Base-by-base conservation (phyloP, 352 stramenopile species). In the Nothophytophthora sp. region DNA sequence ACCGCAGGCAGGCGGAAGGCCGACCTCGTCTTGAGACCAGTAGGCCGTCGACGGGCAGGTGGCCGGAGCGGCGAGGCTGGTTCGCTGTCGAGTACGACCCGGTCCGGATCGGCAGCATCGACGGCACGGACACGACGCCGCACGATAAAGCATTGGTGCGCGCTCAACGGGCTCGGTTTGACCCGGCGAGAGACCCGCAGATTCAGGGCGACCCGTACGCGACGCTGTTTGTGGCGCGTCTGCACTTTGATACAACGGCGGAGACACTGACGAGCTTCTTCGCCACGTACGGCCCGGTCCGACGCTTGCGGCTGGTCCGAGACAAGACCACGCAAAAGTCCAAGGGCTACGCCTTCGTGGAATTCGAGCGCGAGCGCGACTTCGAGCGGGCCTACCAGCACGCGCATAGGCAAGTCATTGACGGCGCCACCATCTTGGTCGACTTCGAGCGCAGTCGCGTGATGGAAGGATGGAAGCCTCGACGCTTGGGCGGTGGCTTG, bases 391-490 rank as follows among this genome's bases (percentile, higher is more conserved):
- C 84, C 7, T 92, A 91, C 42, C 56, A 61, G 28, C 50, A 67
- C 10, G 63, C 73, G n/a, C 74, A 94, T 50, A 60, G 68, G 18
- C 66, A 60, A 0, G 58, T 70, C 33, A 64, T 92, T 34, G 84
- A 94, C 36, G 81, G 76, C 4, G 75, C 64, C 30, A 49, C 49
- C 0, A 76, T 94, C 20, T 64, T 94, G 11, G 84, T 92, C 30
- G 84, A 92, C 33, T 94, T 72, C 50, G 84, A 94, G 51, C 79
- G 84, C 28, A 74, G 73, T 42, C 73, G 84, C 25, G 76, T 90
- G 27, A 91, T 95, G 80, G 68, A 72, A 12, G 80, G 76, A 1
- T 95, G 84, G 84, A 95, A 95, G 24, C 84, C 84, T 4, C 68
- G 84, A 8, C 75, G 84, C n/a, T 53, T 95, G 13, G 84, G 84